These are phyloP conservation scores for Acrocalymma vagum DNA, from an alignment of 2,329 filamentous ascomycete genomes.

Conservation along the genomic window DNA sequence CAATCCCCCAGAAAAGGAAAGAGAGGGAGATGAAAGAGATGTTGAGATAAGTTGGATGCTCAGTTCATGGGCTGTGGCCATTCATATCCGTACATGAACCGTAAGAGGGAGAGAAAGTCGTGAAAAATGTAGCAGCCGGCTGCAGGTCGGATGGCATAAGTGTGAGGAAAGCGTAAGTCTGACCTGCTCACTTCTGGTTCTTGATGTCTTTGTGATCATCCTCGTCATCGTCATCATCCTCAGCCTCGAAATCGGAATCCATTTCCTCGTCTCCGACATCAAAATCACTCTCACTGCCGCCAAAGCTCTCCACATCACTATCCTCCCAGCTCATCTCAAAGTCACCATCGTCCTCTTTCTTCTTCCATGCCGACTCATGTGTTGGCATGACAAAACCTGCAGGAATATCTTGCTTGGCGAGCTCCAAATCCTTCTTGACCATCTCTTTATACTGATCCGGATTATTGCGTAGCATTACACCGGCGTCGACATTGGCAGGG, in stretches of 20 bases:
- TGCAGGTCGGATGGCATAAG: too few relatives aligned
- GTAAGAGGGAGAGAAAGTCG: too few relatives aligned
- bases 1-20: too few relatives aligned
- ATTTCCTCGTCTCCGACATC: conserved; percentile 68
- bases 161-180: too few relatives aligned
- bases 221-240: conserved; percentile 42
- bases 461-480: conserved; percentile 82
- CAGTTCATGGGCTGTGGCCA: too few relatives aligned
- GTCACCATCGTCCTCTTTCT: conserved; percentile 71
- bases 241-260: conserved; percentile 66
- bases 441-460: conserved; percentile 73
- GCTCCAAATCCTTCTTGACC: conserved; percentile 74
- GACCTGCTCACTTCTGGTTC: too few relatives aligned
- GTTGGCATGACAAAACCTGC: conserved; percentile 83
- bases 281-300: conserved; percentile 64
- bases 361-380: conserved; percentile 67
- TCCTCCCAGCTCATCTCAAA: conserved; percentile 56
- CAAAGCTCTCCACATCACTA: conserved; percentile 72
- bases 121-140: too few relatives aligned
- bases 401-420: conserved; percentile 82
- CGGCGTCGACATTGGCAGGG: conserved; percentile 93
- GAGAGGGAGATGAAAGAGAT: too few relatives aligned
- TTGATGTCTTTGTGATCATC: conserved; percentile 38
- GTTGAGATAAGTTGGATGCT: too few relatives aligned
- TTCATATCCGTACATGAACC: too few relatives aligned